Evolutionary conservation across 2,329 filamentous ascomycete genomes (phyloP), one percentile per base, ranked within the genome.

Genomic region (Diplodia seriata): DNA sequence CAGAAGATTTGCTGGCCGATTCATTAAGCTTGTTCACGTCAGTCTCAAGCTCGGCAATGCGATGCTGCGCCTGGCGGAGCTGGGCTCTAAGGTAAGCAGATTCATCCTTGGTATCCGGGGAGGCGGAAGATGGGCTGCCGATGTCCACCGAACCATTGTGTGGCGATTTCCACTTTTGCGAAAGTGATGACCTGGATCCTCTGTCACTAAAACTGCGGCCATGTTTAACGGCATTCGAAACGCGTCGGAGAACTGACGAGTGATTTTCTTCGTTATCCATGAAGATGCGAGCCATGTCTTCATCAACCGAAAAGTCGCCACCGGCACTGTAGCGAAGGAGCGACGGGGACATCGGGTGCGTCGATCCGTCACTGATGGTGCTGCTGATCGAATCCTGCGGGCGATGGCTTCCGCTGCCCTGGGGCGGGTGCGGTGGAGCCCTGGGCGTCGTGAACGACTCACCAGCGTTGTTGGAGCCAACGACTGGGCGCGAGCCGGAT

Each of bases 221-320:
- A 79, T 98, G 95, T 71, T 93, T 92, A 68, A 97, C 93, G 62
- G 92, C 94, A 76, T 97, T 97, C 8, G 95, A 98, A 50, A 97
- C 91, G 64, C 93, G 89, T 68, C 92, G 91, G 70, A 98, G 83
- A 69, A 97, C 91, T 0, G 92, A 94, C 31, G 92, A 68, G 66
- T 65, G 71, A 68, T 68, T 69, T 61, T 72, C 77, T 66, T 77
- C 76, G 70, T 73, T 79, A 18, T 79, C 77, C 50, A 89, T 91
- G 69, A 97, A 84, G 68, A 97, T 94, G 68, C 94, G 90, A 66
- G 92, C 91, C 88, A 97, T 93, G 76, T 98, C 95, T 78, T 97
- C 94, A 71, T 98, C 94, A 90, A 97, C 89, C 69, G 91, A 95
- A 75, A 97, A 95, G 71, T 97, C 93, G 66, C 90, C 92, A 64